Conservation (phyloP, 192 early-diverging fungal species). For the Coemansia biformis region DNA sequence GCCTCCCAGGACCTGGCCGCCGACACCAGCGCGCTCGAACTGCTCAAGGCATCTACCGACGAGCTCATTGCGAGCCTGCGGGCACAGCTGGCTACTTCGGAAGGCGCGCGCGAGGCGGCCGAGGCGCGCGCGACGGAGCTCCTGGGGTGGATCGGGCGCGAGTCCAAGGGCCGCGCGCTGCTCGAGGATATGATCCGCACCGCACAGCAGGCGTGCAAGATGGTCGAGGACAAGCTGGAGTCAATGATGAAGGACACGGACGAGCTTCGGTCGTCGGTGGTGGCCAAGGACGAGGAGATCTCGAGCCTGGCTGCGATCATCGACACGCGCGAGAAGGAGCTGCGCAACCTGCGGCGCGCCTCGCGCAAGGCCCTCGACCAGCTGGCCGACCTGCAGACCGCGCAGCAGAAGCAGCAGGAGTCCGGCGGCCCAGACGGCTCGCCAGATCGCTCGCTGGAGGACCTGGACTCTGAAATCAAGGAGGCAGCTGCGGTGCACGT, state of each 20-base stretch:
- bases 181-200: constrained; percentile 52
- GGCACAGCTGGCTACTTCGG: constrained; percentile 16
- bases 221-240: constrained; percentile 36
- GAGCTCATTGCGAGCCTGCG: constrained; percentile 28
- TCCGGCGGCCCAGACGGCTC: not conserved
- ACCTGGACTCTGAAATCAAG: constrained; percentile 34
- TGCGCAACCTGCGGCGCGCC: constrained; percentile 45
- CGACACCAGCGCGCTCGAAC: constrained; percentile 19
- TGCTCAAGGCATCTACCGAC: constrained; percentile 27
- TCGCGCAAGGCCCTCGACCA: constrained; percentile 48
- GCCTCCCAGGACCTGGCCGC: not conserved
- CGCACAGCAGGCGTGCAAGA: constrained; percentile 49
- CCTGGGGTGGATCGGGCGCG: constrained; percentile 49
- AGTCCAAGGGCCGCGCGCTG: constrained; percentile 50
- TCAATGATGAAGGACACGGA: constrained; percentile 26
- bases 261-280: constrained; percentile 8
- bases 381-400: constrained; percentile 36
- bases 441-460: constrained; percentile 3
- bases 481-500: constrained; percentile 48
- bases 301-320: constrained; percentile 19
- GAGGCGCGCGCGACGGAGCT: constrained; percentile 44
- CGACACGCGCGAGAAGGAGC: constrained; percentile 47
- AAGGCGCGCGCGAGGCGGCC: constrained; percentile 26
- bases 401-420: constrained; percentile 6
- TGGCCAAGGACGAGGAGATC: constrained; percentile 22